Percentiles rank a stretch among this genome's conserved stretches.
Evolutionary conservation across 2,329 filamentous ascomycete genomes (phyloP).

Genomic region (Fonsecaea monophora): DNA sequence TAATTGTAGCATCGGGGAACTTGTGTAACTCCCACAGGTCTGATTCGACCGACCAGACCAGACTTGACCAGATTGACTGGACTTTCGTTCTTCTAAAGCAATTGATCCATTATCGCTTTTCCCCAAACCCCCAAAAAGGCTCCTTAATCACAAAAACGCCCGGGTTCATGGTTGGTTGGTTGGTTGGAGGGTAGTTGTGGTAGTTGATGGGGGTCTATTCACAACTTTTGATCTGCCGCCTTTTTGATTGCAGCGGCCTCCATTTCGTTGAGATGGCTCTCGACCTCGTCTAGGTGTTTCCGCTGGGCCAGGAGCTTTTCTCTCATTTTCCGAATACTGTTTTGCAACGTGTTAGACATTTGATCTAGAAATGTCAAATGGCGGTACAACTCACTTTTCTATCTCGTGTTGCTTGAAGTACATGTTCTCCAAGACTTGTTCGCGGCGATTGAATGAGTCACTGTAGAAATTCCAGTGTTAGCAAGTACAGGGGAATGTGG

Average conservation of each 20-base stretch:
- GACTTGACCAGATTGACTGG: background rate
- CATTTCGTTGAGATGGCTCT: constrained; percentile 36
- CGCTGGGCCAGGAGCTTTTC: constrained; percentile 32
- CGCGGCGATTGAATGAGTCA: constrained; percentile 35
- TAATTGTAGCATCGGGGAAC: background rate
- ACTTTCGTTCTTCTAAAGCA: background rate
- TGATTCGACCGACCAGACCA: background rate
- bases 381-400: constrained; percentile 32
- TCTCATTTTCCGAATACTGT: constrained; percentile 34
- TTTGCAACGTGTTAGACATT: background rate
- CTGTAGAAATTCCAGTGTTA: constrained; percentile 5
- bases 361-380: too few species aligned
- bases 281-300: constrained; percentile 35
- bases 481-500: constrained; percentile 2
- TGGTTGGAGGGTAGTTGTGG: too few species aligned
- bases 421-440: constrained; percentile 36
- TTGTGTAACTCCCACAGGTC: background rate
- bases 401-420: constrained; percentile 37
- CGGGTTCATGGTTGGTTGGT: too few species aligned
- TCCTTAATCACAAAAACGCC: too few species aligned
- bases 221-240: constrained; percentile 23
- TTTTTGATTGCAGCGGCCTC: constrained; percentile 29
- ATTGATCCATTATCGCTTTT: background rate
- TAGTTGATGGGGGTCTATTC: background rate
- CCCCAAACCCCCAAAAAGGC: too few species aligned